Conservation (phyloP, 108 stramenopile genomes). For the Seminavis robusta region DNA sequence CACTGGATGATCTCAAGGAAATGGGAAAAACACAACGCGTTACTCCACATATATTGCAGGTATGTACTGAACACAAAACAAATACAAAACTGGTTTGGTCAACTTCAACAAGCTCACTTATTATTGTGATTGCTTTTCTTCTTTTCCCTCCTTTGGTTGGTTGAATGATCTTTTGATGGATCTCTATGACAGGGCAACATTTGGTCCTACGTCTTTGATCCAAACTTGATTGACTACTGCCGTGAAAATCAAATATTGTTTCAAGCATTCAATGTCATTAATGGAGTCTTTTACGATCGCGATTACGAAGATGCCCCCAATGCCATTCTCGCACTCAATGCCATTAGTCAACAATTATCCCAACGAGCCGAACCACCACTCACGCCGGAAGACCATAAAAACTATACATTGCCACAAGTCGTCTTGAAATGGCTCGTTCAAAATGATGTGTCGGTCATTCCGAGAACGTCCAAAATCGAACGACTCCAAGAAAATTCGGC, state of each 20-base stretch:
- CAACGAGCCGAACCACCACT: not conserved
- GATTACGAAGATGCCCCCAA: conserved; percentile 34
- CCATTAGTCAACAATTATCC: conserved; percentile 13
- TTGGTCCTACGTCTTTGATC: conserved; percentile 58
- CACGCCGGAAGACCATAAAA: not conserved
- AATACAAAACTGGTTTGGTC: too few relatives aligned
- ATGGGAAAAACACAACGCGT: conserved; percentile 29
- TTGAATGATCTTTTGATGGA: too few relatives aligned
- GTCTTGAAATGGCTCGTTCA: conserved; percentile 37
- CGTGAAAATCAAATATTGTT: conserved; percentile 43
- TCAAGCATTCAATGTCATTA: conserved; percentile 70
- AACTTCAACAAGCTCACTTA: too few relatives aligned
- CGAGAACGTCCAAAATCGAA: conserved; percentile 23
- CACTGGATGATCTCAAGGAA: conserved; percentile 42
- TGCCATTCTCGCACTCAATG: conserved; percentile 35
- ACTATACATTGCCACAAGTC: conserved; percentile 21
- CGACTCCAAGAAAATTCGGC: conserved; percentile 32
- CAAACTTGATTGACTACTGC: conserved; percentile 34
- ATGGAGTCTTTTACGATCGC: conserved; percentile 42
- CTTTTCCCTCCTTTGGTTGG: too few relatives aligned
- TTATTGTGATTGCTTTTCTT: too few relatives aligned
- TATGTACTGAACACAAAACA: too few relatives aligned
- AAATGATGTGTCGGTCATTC: conserved; percentile 34
- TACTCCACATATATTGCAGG: conserved; percentile 58
- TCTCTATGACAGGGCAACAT: too few relatives aligned